phyloP scores from a whole-genome alignment of 1,284 basidiomycete genomes.

The Leucoagaricus sp. region DNA sequence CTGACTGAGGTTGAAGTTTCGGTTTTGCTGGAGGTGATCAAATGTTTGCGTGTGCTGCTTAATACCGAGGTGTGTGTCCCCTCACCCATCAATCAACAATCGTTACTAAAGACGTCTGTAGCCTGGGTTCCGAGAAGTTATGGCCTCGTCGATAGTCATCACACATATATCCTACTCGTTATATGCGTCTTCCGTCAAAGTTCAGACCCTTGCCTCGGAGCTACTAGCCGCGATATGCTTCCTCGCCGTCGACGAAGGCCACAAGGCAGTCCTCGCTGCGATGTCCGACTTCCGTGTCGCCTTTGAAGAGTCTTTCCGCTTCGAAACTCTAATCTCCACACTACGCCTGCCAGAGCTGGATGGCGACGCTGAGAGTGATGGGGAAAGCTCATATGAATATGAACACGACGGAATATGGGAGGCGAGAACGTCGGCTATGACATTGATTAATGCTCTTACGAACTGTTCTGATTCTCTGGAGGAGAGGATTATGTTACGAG shows the following conservation, averaged over 20 bases:
- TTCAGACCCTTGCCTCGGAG: slow-evolving; percentile 74
- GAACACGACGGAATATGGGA: slow-evolving; percentile 81
- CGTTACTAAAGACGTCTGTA: slow-evolving; percentile 27
- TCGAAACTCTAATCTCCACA: slow-evolving; percentile 72
- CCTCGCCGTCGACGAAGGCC: slow-evolving; percentile 71
- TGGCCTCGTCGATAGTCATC: slow-evolving; percentile 67
- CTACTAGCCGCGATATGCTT: slow-evolving; percentile 84
- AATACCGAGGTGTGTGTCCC: slow-evolving; percentile 75
- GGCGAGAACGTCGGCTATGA: slow-evolving; percentile 75
- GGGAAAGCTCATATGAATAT: slow-evolving; percentile 36
- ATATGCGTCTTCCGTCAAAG: slow-evolving; percentile 66
- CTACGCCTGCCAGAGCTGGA: slow-evolving; percentile 56
- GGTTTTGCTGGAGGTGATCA: slow-evolving; percentile 73
- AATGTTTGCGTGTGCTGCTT: slow-evolving; percentile 79
- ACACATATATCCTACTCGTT: slow-evolving; percentile 77
- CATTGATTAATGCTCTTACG: slow-evolving; percentile 79
- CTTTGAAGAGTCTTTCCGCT: slow-evolving; percentile 78
- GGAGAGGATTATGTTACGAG: slow-evolving; percentile 75
- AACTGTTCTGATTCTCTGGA: slow-evolving; percentile 79
- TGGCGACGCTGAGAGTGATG: slow-evolving; percentile 32
- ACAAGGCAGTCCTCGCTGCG: slow-evolving; percentile 73
- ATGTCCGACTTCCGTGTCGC: slow-evolving; percentile 78
- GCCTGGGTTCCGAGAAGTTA: slow-evolving; percentile 74
- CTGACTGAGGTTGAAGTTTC: slow-evolving; percentile 68
- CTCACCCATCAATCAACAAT: not conserved